Base-by-base conservation (phyloP, 108 stramenopile genomes). In the Stephanodiscus minutulus region DNA sequence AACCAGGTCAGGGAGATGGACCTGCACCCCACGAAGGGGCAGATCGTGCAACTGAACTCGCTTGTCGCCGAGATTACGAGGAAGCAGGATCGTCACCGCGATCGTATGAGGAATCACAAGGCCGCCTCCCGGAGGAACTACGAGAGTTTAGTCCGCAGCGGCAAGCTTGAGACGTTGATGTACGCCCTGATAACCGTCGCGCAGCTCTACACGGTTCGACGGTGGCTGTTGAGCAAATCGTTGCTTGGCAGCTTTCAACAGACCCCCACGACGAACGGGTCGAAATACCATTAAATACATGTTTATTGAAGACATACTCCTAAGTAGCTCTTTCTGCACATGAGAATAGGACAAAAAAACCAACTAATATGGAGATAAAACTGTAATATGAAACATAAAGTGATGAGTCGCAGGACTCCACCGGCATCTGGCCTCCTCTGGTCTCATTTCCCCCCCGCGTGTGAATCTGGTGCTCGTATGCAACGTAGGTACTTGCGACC, bases 191-290 rank as follows among this genome's bases (percentile, higher is more conserved):
- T 94, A 28, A 88, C 88, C 7, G 86, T 87, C 12, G 86, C 70
- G 64, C 93, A 94, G 75, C 77, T 94, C 17, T 90, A 88, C 61
- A 91, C 93, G 5, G 82, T 94, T 64, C 93, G 88, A 20, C 80
- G 79, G 36, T 94, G 93, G 93, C 87, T 94, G 49, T 65, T 70
- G 64, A 56, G 50, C n/a, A 70, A 65, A 21, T 67, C 68, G 20
- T 58, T 67, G 56, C 61, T 77, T 21, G 76, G 76, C 33, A 25
- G 25, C 25, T 25, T 15, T 31, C 46, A 50, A 50, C 22, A 24
- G 31, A 33, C 31, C n/a, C n/a, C n/a, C n/a, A n/a, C 5, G 31
- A 33, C 31, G 31, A 33, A 5, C 31, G 31, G 2, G 31, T 33
- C 31, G 31, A 33, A 33, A 33, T 33, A 33, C 31, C 31, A 33